phyloP scores from a whole-genome alignment of 1,284 basidiomycete species.

The Meripilus lineatus region DNA sequence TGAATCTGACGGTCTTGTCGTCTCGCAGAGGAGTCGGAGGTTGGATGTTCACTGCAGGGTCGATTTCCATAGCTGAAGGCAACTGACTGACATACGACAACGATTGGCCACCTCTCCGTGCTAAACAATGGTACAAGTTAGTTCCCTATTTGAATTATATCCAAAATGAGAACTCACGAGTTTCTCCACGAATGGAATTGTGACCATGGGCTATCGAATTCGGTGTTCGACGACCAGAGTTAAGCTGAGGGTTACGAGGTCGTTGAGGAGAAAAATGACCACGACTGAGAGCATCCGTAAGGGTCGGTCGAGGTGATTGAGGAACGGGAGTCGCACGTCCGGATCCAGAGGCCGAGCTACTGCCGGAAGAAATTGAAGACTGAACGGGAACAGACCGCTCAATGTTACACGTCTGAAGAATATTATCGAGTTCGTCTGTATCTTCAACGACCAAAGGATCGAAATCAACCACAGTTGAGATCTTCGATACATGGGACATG shows the following conservation, averaged over 20 bases:
- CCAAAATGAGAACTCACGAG: background rate
- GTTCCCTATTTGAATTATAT: background rate
- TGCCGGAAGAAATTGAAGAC: slow-evolving; percentile 36
- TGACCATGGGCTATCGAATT: background rate
- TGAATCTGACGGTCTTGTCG: slow-evolving; percentile 43
- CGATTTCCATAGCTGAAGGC: background rate
- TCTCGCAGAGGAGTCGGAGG: slow-evolving; percentile 51
- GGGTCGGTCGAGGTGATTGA: slow-evolving; percentile 43
- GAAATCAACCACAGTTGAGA: slow-evolving; percentile 26
- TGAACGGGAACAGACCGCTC: slow-evolving; percentile 36
- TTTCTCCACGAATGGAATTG: background rate
- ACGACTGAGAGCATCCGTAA: slow-evolving; percentile 60
- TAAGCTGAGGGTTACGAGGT: slow-evolving; percentile 46
- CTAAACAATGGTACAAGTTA: background rate
- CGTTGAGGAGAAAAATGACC: slow-evolving; percentile 68
- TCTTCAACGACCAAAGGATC: slow-evolving; percentile 56
- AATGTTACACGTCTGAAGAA: slow-evolving; percentile 43
- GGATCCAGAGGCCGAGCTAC: slow-evolving; percentile 31
- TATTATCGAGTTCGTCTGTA: slow-evolving; percentile 58
- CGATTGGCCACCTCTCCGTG: slow-evolving; percentile 10
- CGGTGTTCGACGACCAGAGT: slow-evolving; percentile 14
- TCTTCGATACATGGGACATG: too few relatives aligned
- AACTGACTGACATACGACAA: slow-evolving; percentile 23
- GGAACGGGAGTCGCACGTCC: slow-evolving; percentile 26
- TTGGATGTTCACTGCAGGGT: slow-evolving; percentile 45